Conservation (phyloP, 306 rosid species). For the Pyrus betulifolia region DNA sequence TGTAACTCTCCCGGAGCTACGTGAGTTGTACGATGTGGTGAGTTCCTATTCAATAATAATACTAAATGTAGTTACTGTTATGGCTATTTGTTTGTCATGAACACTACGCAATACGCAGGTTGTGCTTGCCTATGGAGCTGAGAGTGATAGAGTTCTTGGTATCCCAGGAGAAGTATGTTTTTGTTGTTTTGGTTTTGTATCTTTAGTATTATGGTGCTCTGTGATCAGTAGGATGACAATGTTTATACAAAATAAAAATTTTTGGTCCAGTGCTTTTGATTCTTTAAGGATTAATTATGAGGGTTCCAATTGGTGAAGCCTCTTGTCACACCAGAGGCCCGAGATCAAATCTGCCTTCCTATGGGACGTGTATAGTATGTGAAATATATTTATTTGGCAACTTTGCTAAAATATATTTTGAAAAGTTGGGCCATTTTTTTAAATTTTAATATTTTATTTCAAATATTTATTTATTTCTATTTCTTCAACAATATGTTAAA, state of each 20-base stretch:
- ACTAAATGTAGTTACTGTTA: neutral
- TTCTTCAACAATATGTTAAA: too few relatives aligned
- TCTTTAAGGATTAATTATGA: neutral
- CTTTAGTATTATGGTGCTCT: neutral
- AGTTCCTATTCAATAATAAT: constrained; percentile 21
- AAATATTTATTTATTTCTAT: too few relatives aligned
- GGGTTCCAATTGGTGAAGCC: neutral
- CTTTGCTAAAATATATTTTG: too few relatives aligned
- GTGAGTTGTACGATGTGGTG: constrained; percentile 68
- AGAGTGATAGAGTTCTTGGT: constrained; percentile 81
- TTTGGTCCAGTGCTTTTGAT: neutral
- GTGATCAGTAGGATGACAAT: neutral
- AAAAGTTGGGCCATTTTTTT: too few relatives aligned
- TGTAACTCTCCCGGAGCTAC: constrained; percentile 63
- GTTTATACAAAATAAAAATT: neutral
- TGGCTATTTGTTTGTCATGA: constrained; percentile 13
- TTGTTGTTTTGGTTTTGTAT: neutral
- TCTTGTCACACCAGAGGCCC: neutral
- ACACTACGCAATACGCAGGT: constrained; percentile 44
- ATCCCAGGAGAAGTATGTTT: constrained; percentile 78
- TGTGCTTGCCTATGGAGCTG: constrained; percentile 92
- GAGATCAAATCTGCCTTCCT: neutral
- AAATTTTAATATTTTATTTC: too few relatives aligned
- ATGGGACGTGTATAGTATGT: too few relatives aligned
- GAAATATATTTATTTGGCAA: too few relatives aligned